These are phyloP conservation scores for Moesziomyces parantarcticus DNA, from an alignment of 1,284 basidiomycete species.

Conservation along the genomic window DNA sequence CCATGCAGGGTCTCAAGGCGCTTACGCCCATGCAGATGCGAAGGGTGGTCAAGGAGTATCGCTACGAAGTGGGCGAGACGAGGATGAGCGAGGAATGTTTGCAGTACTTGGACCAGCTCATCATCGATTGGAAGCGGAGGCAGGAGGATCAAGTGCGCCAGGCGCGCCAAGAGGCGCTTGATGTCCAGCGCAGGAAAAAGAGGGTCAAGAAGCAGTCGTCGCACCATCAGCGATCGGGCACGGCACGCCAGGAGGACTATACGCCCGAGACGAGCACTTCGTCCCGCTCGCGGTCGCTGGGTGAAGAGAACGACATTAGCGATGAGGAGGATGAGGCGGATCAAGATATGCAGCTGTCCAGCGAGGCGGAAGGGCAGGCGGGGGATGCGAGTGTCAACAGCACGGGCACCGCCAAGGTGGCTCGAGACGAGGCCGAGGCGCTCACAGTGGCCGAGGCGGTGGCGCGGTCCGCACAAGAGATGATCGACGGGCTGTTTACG, in stretches of 20 bases:
- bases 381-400: slow-evolving; percentile 36
- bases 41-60: slow-evolving; percentile 90
- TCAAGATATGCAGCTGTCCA: slow-evolving; percentile 3
- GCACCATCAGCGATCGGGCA: slow-evolving; percentile 47
- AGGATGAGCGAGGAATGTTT: slow-evolving; percentile 93
- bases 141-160: slow-evolving; percentile 40
- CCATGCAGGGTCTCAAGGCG: slow-evolving; percentile 84
- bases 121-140: slow-evolving; percentile 90
- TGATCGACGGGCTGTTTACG: slow-evolving; percentile 55
- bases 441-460: slow-evolving; percentile 39
- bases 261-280: slow-evolving; percentile 3
- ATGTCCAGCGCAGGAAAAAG: slow-evolving; percentile 26
- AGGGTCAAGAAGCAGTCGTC: slow-evolving; percentile 27
- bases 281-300: slow-evolving; percentile 3
- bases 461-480: slow-evolving; percentile 39
- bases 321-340: slow-evolving; percentile 12
- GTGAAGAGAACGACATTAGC: slow-evolving; percentile 19
- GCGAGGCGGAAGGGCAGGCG: slow-evolving; percentile 4
- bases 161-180: slow-evolving; percentile 31
- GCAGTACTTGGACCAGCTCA: slow-evolving; percentile 90
- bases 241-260: slow-evolving; percentile 53
- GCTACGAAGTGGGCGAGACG: slow-evolving; percentile 90
- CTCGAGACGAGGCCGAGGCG: slow-evolving; percentile 13
- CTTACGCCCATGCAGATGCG: slow-evolving; percentile 96
- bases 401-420: slow-evolving; percentile 31